phyloP scores from a whole-genome alignment of 106 monocot genomes.

The Gastrodia elata region DNA sequence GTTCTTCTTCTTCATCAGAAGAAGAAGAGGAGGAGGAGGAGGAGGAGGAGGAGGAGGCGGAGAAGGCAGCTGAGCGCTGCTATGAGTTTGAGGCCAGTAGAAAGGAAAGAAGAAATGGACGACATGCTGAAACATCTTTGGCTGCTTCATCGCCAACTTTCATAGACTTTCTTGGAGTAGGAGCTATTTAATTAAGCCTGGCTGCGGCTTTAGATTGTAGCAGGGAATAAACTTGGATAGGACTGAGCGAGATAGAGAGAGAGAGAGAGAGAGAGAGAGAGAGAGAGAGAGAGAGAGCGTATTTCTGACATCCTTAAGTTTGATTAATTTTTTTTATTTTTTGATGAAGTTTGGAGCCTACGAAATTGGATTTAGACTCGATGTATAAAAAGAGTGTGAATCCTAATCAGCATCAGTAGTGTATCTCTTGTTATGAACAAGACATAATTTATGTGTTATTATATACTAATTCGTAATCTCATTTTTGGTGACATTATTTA shows the following conservation, averaged over 20 bases:
- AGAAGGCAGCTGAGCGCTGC: background rate
- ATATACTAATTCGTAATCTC: too few relatives aligned
- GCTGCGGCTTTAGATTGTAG: background rate
- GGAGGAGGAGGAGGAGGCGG: too few relatives aligned
- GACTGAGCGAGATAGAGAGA: background rate
- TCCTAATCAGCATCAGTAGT: too few relatives aligned
- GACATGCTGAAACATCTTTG: background rate
- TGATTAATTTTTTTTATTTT: too few relatives aligned
- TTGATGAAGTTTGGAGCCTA: too few relatives aligned
- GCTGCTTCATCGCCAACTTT: slow-evolving; percentile 5
- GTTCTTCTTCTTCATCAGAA: background rate
- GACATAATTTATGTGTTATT: too few relatives aligned
- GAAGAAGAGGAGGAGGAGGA: background rate
- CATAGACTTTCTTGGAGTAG: slow-evolving; percentile 20
- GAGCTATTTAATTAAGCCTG: slow-evolving; percentile 8
- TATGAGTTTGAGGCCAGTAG: background rate
- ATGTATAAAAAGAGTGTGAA: too few relatives aligned
- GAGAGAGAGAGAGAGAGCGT: background rate
- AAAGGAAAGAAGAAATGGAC: background rate
- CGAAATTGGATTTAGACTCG: too few relatives aligned
- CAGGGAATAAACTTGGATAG: background rate
- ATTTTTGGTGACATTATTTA: too few relatives aligned
- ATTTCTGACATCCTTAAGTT: too few relatives aligned
- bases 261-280: background rate
- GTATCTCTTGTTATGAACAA: too few relatives aligned